A percentile compares a stretch with the other conserved stretches of the same genome.
Evolutionary conservation across 2,329 filamentous ascomycete species (phyloP).

Genomic region (Sclerotinia borealis): DNA sequence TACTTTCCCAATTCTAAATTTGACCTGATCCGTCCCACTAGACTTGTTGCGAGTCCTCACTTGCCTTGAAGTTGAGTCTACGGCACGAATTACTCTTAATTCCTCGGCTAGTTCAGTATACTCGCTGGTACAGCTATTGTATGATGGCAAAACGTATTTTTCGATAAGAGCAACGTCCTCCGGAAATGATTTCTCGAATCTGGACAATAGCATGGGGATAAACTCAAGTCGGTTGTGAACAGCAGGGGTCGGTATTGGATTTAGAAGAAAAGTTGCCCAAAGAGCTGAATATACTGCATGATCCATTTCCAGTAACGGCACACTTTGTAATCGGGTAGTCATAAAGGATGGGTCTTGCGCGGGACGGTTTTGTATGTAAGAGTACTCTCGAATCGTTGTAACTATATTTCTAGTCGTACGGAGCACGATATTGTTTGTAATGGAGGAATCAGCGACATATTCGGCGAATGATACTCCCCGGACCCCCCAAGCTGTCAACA

Average conservation of each 20-base stretch:
- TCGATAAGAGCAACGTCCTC: conserved; percentile 37
- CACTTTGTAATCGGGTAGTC: conserved; percentile 28
- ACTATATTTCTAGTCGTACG: conserved; percentile 78
- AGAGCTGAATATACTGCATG: conserved; percentile 36
- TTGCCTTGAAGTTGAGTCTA: conserved; percentile 49
- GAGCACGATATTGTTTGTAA: conserved; percentile 60
- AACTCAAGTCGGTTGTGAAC: conserved; percentile 29
- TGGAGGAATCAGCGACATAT: conserved; percentile 58
- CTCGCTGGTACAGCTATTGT: conserved; percentile 30
- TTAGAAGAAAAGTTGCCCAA: conserved; percentile 35
- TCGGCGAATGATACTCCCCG: conserved; percentile 39
- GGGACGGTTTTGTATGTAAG: conserved; percentile 16
- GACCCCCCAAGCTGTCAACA: conserved; percentile 45
- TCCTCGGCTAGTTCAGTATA: conserved; percentile 41
- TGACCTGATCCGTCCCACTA: conserved; percentile 39
- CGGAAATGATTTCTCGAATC: conserved; percentile 34
- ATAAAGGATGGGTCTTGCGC: conserved; percentile 20
- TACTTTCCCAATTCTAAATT: conserved; percentile 71
- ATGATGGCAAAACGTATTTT: conserved; percentile 33
- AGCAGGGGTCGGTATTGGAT: conserved; percentile 20
- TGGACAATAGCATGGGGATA: conserved; percentile 32
- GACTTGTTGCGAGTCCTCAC: conserved; percentile 30
- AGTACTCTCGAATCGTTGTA: conserved; percentile 55
- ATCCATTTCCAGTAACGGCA: conserved; percentile 33
- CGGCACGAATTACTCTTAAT: conserved; percentile 48